A percentile compares a stretch with the other conserved stretches of the same genome.
Evolutionary conservation across 2,329 filamentous ascomycete genomes (phyloP).

Genomic region (Neofusicoccum sp.): DNA sequence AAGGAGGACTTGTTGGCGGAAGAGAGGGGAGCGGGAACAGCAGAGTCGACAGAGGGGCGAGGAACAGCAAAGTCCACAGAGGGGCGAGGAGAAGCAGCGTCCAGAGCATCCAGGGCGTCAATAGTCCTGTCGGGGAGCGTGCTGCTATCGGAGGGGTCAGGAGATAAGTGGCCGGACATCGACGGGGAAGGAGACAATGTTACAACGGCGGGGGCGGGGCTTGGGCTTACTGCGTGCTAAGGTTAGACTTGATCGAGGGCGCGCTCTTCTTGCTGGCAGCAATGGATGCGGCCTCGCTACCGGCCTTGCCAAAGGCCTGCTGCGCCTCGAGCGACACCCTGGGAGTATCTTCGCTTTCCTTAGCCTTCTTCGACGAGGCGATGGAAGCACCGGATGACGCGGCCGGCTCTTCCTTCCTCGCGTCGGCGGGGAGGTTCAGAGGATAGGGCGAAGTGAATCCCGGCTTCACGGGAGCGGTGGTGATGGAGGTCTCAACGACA

Average conservation of each 20-base stretch:
- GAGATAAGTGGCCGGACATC: conserved; percentile 7
- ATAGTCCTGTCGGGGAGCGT: conserved; percentile 5
- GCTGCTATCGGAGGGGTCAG: conserved; percentile 8
- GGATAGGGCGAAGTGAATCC: conserved; percentile 24
- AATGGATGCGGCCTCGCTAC: conserved; percentile 37
- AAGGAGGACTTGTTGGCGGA: conserved; percentile 7
- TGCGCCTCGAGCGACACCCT: conserved; percentile 30
- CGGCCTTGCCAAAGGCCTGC: conserved; percentile 36
- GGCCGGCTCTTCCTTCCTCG: conserved; percentile 18
- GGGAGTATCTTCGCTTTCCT: conserved; percentile 29
- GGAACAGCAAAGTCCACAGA: not conserved
- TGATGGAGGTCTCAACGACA: conserved; percentile 22
- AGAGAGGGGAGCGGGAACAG: conserved; percentile 1
- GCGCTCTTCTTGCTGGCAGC: conserved; percentile 36
- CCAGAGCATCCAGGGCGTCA: conserved; percentile 1
- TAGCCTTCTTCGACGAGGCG: conserved; percentile 18
- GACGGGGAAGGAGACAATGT: not conserved
- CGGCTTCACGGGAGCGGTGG: conserved; percentile 31
- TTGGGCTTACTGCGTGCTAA: conserved; percentile 26
- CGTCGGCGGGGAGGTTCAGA: not conserved
- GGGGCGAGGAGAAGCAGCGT: not conserved
- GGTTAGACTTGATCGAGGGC: conserved; percentile 34
- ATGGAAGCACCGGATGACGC: conserved; percentile 9
- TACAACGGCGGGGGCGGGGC: conserved; percentile 14
- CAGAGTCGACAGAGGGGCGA: conserved; percentile 12